phyloP scores from a whole-genome alignment of 805 yeast genomes.

The Metschnikowia orientalis region DNA sequence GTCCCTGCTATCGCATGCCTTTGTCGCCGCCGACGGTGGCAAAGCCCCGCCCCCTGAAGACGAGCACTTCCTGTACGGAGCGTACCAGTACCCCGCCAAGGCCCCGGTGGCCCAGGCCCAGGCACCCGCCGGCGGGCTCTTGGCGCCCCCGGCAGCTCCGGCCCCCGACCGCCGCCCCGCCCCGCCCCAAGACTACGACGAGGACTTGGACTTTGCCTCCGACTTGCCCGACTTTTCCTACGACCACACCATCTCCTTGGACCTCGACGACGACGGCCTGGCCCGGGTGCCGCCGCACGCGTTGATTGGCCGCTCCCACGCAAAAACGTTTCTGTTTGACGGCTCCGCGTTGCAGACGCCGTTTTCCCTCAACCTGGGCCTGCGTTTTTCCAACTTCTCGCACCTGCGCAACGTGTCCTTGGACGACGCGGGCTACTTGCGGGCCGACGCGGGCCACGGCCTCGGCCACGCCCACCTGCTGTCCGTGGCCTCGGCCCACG shows the following conservation, averaged over 20 bases:
- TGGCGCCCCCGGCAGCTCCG: neutral
- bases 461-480: slow-evolving; percentile 12
- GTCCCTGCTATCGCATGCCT: slow-evolving; percentile 33
- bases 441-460: slow-evolving; percentile 1
- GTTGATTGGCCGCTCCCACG: slow-evolving; percentile 12
- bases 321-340: slow-evolving; percentile 19
- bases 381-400: slow-evolving; percentile 9
- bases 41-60: neutral
- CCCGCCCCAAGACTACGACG: slow-evolving; percentile 15
- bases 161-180: slow-evolving; percentile 7
- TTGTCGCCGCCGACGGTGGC: slow-evolving; percentile 14
- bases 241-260: slow-evolving; percentile 11
- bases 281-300: slow-evolving; percentile 1
- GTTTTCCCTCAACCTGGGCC: slow-evolving; percentile 20
- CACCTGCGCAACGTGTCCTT: slow-evolving; percentile 20
- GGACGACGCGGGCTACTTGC: slow-evolving; percentile 13
- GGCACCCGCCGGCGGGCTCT: slow-evolving; percentile 2
- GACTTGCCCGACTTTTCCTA: slow-evolving; percentile 16
- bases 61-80: no score
- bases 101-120: no score
- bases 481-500: slow-evolving; percentile 11
- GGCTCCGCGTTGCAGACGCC: slow-evolving; percentile 21
- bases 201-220: slow-evolving; percentile 16
- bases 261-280: slow-evolving; percentile 8
- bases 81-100: no score